Base-by-base conservation (phyloP, 2,329 filamentous ascomycete genomes). In the Paraphaeosphaeria minitans region DNA sequence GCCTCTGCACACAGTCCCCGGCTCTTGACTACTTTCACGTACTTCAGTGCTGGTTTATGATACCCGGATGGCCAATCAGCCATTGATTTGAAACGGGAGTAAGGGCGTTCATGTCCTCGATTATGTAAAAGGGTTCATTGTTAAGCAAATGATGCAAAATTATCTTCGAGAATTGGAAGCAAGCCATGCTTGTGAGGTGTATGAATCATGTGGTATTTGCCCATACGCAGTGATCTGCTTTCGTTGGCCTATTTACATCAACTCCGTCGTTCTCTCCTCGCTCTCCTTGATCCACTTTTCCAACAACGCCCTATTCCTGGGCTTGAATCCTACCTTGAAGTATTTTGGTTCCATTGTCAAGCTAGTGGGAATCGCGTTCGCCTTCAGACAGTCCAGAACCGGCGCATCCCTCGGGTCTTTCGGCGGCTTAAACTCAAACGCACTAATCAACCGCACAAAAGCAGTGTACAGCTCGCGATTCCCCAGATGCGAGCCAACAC, bases 261-360 rank as follows among this genome's bases (percentile, higher is more conserved):
- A 61, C 47, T 79, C 74, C 66, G 66, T 77, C 19, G 81, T 82
- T 59, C 74, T 72, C 67, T 79, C 76, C 66, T 82, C 81, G 55
- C 79, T 81, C 67, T 80, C 79, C 53, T 37, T 59, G 45, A 83
- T 79, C 81, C 81, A 83, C 66, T 65, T 69, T 57, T 81, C 80
- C 53, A 83, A 60, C 66, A 74, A 49, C 37, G 59, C 66, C 58
- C 70, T 64, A 67, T 83, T 73, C 59, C 81, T 75, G 4, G 79
- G 76, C 68, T 73, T 79, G 42, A 83, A 74, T 1, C 81, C 79
- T 10, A 81, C 75, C 72, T 82, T 82, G 68, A 83, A 83, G 22
- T 79, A 77, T 73, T 82, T 83, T 0, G 81, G 80, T 67, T 83
- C 81, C 72, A 82, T 72, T 0, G 81, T 82, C 74, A 82, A 68